These are phyloP conservation scores for Marvania coccoides DNA, from an alignment of 139 green algal species.

Conservation along the genomic window DNA sequence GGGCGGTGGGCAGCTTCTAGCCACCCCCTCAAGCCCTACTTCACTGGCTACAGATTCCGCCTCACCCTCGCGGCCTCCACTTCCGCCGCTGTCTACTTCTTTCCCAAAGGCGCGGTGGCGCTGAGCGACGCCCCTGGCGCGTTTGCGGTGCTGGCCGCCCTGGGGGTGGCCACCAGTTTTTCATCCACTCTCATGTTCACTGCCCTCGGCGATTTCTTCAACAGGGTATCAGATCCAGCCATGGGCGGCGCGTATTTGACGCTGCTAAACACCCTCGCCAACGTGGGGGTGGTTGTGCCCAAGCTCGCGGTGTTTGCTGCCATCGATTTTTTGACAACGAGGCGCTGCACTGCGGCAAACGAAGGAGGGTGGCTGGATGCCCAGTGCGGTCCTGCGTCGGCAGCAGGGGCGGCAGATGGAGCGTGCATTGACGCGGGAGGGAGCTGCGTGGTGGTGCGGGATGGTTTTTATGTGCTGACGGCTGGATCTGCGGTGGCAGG, in stretches of 20 bases:
- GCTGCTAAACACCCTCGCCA: constrained; percentile 91
- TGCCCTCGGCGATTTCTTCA: constrained; percentile 75
- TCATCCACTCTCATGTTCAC: constrained; percentile 86
- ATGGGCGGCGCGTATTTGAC: constrained; percentile 92
- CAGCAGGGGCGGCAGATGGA: not conserved
- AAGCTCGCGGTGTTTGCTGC: constrained; percentile 59
- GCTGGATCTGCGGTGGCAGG: constrained; percentile 33
- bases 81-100: constrained; percentile 18
- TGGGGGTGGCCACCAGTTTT: constrained; percentile 63
- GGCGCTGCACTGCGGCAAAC: constrained; percentile 3
- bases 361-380: not conserved
- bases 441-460: constrained; percentile 32
- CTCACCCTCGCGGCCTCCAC: constrained; percentile 41
- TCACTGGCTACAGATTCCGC: constrained; percentile 53
- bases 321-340: constrained; percentile 34
- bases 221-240: constrained; percentile 45
- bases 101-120: constrained; percentile 22
- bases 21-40: constrained; percentile 60
- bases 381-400: not conserved
- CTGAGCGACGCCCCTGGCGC: constrained; percentile 28
- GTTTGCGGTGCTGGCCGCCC: constrained; percentile 46
- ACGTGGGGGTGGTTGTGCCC: constrained; percentile 80
- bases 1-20: constrained; percentile 47
- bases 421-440: constrained; percentile 35
- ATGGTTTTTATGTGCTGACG: constrained; percentile 68